A percentile compares a stretch with the other conserved stretches of the same genome.
These are phyloP conservation scores for Acanthamoeba divionensis DNA, from an alignment of 208 protist genomes.

Conservation along the genomic window DNA sequence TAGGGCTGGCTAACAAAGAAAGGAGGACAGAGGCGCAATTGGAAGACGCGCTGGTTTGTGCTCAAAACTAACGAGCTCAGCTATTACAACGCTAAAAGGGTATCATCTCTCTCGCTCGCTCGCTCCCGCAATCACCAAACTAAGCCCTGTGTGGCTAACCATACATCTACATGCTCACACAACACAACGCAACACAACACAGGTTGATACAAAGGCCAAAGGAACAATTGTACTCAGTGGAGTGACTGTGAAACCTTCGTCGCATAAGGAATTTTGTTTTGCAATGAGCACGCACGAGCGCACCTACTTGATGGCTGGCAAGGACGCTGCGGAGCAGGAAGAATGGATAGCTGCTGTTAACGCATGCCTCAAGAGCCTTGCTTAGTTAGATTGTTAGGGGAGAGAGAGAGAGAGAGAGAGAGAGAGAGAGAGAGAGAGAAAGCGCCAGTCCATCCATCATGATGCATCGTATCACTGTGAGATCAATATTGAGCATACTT, in stretches of 20 bases:
- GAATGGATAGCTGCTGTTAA: slow-evolving; percentile 31
- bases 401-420: no score
- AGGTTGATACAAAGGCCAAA: slow-evolving; percentile 44
- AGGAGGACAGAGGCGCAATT: slow-evolving; percentile 24
- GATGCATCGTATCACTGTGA: no score
- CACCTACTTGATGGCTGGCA: slow-evolving; percentile 49
- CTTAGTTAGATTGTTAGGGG: no score
- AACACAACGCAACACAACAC: background rate
- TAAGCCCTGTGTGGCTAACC: background rate
- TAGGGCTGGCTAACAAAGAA: slow-evolving; percentile 41
- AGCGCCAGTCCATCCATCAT: no score
- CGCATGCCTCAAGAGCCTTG: background rate
- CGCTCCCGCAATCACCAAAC: background rate
- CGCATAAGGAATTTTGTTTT: slow-evolving; percentile 43
- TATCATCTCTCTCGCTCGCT: background rate
- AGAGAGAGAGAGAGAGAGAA: no score
- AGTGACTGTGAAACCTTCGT: background rate
- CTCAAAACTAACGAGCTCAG: slow-evolving; percentile 41
- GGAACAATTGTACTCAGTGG: slow-evolving; percentile 41
- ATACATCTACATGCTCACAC: no score
- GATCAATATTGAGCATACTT: no score
- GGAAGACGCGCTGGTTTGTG: slow-evolving; percentile 52
- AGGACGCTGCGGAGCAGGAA: slow-evolving; percentile 37
- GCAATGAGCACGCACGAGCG: slow-evolving; percentile 1
- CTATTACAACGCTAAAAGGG: slow-evolving; percentile 44